Base-by-base conservation (phyloP, 345 rosid genomes). In the Eutrema yunnanense region DNA sequence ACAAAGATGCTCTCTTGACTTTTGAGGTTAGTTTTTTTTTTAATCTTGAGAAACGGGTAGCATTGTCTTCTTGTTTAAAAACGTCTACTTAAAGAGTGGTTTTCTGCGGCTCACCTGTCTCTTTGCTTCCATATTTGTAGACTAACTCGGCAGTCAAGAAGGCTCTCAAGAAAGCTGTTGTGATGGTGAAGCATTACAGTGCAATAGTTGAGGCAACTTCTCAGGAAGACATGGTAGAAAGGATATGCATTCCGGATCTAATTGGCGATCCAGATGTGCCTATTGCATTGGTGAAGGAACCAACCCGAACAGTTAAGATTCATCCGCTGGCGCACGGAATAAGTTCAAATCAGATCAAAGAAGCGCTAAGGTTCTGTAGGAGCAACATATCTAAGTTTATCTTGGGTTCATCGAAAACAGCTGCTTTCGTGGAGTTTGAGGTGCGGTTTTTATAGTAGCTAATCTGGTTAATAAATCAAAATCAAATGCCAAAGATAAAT, bases 201-300 rank as follows among this genome's bases (percentile, higher is more conserved):
- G 71, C 8, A 60, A 19, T 81, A 67, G 49, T 83, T 12, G 78
- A 81, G 73, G 70, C 72, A 73, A 19, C 57, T 55, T 78, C 69
- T 72, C 67, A 48, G 34, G 54, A 74, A 71, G 80, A 69, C 44
- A 64, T 30, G 51, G 56, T 49, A 6, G 57, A 44, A 32, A 70
- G 3, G 54, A 78, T 71, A 40, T 54, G 66, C 58, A 72, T 83
- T 73, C 84, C 86, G 8, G 55, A 62, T 54, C 74, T 69, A 65
- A 78, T 83, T 68, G 82, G 82, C 22, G 86, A 83, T 72, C 72
- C 79, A 42, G 79, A 72, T 37, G 73, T 73, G 59, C 82, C 86
- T 44, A 48, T 50, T 72, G 71, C 47, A 36, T 71, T 83, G 52
- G 69, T 80, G 66, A 83, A 78, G 77, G 58, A 83, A 55, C 86